phyloP scores from a whole-genome alignment of 2,329 filamentous ascomycete species.

The Fusarium nodosum region DNA sequence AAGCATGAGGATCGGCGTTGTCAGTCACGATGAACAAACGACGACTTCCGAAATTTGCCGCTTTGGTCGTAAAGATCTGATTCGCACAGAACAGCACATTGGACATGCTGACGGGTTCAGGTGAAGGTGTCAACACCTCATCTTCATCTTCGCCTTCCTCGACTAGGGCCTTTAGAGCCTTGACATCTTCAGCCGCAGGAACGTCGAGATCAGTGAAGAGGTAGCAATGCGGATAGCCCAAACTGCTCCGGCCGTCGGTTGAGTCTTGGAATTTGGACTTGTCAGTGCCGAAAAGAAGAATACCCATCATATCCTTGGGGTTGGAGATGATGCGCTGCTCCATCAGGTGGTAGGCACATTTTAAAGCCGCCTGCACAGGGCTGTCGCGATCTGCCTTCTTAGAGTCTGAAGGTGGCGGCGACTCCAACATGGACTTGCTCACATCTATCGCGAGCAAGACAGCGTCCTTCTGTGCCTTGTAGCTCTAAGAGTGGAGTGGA shows the following conservation, averaged over 20 bases:
- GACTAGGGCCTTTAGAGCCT: slow-evolving; percentile 78
- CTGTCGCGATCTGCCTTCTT: slow-evolving; percentile 86
- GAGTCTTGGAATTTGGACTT: slow-evolving; percentile 83
- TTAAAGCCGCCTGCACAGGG: slow-evolving; percentile 84
- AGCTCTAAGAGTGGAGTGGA: slow-evolving; percentile 69
- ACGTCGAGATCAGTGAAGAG: slow-evolving; percentile 89
- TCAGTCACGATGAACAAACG: slow-evolving; percentile 97
- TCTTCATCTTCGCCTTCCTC: slow-evolving; percentile 81
- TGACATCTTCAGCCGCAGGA: slow-evolving; percentile 88
- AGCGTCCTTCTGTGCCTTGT: slow-evolving; percentile 96
- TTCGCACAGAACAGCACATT: slow-evolving; percentile 96
- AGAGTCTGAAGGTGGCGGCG: slow-evolving; percentile 72
- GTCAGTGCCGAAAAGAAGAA: slow-evolving; percentile 90
- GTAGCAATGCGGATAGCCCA: slow-evolving; percentile 91
- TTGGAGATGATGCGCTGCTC: slow-evolving; percentile 98
- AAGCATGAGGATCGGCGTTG: slow-evolving; percentile 85
- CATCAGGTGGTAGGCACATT: slow-evolving; percentile 95
- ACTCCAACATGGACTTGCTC: slow-evolving; percentile 85
- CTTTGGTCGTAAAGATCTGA: slow-evolving; percentile 94
- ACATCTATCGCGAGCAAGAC: slow-evolving; percentile 96
- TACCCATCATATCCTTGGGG: slow-evolving; percentile 96
- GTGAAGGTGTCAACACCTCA: slow-evolving; percentile 76
- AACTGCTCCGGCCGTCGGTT: slow-evolving; percentile 68
- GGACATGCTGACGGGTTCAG: slow-evolving; percentile 81
- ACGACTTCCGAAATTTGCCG: slow-evolving; percentile 92